phyloP scores from a whole-genome alignment of 495 filamentous ascomycete genomes.

The Hypoxylon trugodes region DNA sequence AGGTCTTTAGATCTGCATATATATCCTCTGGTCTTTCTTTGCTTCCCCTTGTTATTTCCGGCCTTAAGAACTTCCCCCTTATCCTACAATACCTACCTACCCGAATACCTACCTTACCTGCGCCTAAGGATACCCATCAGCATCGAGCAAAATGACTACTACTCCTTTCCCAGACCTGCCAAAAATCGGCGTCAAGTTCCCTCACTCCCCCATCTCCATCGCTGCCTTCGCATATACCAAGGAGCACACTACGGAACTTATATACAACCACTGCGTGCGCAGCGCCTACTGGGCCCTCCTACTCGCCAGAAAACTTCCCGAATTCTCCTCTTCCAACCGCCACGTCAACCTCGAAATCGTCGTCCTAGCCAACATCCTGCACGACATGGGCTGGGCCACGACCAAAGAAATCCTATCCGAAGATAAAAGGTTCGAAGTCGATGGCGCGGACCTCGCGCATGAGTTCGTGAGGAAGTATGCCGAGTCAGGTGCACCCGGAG shows the following conservation, averaged over 20 bases:
- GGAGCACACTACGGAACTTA: constrained; percentile 40
- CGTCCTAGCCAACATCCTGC: constrained; percentile 56
- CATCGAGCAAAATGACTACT: constrained; percentile 12
- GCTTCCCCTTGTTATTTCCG: too few relatives aligned
- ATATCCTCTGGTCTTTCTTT: neutral
- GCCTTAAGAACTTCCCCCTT: too few relatives aligned
- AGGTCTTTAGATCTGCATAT: neutral
- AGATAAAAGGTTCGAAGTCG: constrained; percentile 66
- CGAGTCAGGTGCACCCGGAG: constrained; percentile 3
- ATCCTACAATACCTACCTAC: neutral
- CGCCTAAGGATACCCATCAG: too few relatives aligned
- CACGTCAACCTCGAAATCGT: constrained; percentile 53
- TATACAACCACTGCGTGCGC: constrained; percentile 61
- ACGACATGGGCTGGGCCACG: constrained; percentile 62
- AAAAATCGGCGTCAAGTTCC: constrained; percentile 39
- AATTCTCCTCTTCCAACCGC: constrained; percentile 21
- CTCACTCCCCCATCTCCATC: constrained; percentile 38
- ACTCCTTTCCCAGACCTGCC: constrained; percentile 22
- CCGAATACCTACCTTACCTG: neutral
- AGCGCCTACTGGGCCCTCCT: constrained; percentile 54
- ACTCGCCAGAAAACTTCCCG: constrained; percentile 48
- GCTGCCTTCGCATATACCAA: constrained; percentile 52
- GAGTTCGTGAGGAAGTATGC: constrained; percentile 49
- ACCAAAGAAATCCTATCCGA: constrained; percentile 38
- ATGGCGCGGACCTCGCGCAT: constrained; percentile 59